Evolutionary conservation across 305 asterid species (phyloP).

Genomic region (Fraxinus ornus): DNA sequence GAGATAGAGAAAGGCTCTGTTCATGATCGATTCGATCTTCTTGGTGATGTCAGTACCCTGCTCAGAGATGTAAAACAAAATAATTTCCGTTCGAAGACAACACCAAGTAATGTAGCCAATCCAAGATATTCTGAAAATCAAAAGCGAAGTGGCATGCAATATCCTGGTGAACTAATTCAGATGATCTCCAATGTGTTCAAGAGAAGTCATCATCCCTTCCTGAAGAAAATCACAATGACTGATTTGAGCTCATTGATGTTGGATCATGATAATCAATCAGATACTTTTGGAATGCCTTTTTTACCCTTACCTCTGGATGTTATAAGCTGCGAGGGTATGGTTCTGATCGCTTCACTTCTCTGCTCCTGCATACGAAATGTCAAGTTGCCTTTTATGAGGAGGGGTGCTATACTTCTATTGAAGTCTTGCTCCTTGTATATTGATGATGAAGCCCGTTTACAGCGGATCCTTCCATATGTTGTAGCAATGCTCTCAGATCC

Average conservation of each 20-base stretch:
- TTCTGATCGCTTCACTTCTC: constrained; percentile 89
- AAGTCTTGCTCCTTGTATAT: constrained; percentile 93
- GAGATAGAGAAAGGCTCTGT: constrained; percentile 49
- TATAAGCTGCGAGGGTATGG: constrained; percentile 98
- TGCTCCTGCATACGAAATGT: constrained; percentile 97
- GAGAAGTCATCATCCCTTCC: constrained; percentile 81
- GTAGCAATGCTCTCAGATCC: constrained; percentile 95
- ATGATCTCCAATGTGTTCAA: constrained; percentile 65
- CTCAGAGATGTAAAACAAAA: constrained; percentile 72
- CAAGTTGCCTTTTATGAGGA: constrained; percentile 88
- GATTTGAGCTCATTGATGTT: constrained; percentile 67
- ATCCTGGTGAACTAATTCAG: constrained; percentile 78
- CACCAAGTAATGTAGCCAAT: constrained; percentile 43
- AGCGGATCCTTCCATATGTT: constrained; percentile 95
- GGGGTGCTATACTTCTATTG: constrained; percentile 88
- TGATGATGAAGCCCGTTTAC: constrained; percentile 93
- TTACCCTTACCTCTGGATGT: constrained; percentile 83
- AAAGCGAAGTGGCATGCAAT: constrained; percentile 52
- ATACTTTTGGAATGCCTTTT: constrained; percentile 91
- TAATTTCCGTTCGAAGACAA: constrained; percentile 44
- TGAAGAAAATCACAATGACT: constrained; percentile 66
- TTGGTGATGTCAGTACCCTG: constrained; percentile 64
- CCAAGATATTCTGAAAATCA: constrained; percentile 41
- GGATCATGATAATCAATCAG: constrained; percentile 84
- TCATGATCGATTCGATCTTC: constrained; percentile 72